Base-by-base conservation (phyloP, 306 rosid genomes). In the Pachyrhizus erosus region DNA sequence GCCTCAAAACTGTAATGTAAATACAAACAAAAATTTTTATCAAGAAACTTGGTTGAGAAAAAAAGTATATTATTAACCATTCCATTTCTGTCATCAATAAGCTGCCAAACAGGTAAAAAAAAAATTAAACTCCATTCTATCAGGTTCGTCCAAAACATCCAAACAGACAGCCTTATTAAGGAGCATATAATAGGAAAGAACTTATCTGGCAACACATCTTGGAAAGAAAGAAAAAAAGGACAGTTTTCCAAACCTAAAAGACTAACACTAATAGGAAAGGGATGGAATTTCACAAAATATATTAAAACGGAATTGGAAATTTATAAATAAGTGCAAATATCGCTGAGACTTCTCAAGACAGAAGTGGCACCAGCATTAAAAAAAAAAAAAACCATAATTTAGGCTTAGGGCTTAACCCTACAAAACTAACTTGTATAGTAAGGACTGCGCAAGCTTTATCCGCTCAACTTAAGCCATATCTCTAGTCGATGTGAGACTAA, bases 351-450 rank as follows among this genome's bases (percentile, higher is more conserved):
- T 65, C 39, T 66, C 39, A 40, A 74, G n/a, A 67, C 73, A 24
- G 49, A 82, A 81, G 57, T 12, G 65, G 26, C n/a, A 20, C 55
- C 27, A 73, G 55, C 58, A 49, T 24, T 49, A 49, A 72, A 72
- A 18, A 18, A 75, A 65, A 40, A 17, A 5, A 0, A 51, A n/a
- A 1, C 7, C 15, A 57, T 26, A 20, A 54, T 20, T 5, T 49
- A 8, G 26, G 3, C 61, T 20, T 18, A 8, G n/a, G n/a, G 9
- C 11, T 6, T 20, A 54, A 18, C 61, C 26, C 15, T 27, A 54
- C 4, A 54, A 51, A 54, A 20, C 27, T 5, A 10, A 0, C 5
- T 18, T 20, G 13, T 54, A 20, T 18, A 52, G 60, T 52, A 0
- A 52, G 60, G 10, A 52, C 21, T n/a, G 12, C 9, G 5, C 26